Evolutionary conservation across 208 protist genomes (phyloP).

Genomic region (Zelonia costaricensis): DNA sequence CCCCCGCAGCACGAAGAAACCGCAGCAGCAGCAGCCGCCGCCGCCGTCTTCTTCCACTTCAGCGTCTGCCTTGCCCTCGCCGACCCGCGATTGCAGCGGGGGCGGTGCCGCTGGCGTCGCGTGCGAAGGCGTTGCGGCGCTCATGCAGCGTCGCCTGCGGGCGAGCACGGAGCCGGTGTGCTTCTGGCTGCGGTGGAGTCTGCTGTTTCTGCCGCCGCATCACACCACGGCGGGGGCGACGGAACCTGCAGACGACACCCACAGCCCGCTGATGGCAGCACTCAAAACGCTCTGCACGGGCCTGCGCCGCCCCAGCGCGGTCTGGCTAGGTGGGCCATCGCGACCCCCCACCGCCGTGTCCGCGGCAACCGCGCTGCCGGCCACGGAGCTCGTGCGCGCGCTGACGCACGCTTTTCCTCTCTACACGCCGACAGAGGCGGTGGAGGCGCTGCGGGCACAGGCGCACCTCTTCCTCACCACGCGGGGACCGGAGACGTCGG

Average conservation of each 20-base stretch:
- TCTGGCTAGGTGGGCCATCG: background rate
- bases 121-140: background rate
- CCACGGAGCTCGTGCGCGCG: slow-evolving; percentile 2
- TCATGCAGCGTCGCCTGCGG: slow-evolving; percentile 13
- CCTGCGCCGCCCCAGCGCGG: background rate
- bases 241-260: background rate
- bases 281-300: background rate
- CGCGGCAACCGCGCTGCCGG: background rate
- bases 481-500: background rate
- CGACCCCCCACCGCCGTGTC: too few species aligned
- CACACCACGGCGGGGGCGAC: background rate
- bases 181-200: slow-evolving; percentile 27
- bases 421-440: background rate
- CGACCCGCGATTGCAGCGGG: background rate
- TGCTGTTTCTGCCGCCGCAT: slow-evolving; percentile 11
- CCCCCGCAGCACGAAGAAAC: too few species aligned
- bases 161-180: slow-evolving; percentile 19
- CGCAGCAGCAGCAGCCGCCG: too few species aligned
- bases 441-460: slow-evolving; percentile 5
- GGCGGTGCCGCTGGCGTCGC: background rate
- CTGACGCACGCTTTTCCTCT: slow-evolving; percentile 19
- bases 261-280: background rate
- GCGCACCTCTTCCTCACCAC: slow-evolving; percentile 5
- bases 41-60: too few species aligned
- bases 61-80: too few species aligned